Base-by-base conservation (phyloP, 2,329 filamentous ascomycete species). In the Pseudogymnoascus sp. region DNA sequence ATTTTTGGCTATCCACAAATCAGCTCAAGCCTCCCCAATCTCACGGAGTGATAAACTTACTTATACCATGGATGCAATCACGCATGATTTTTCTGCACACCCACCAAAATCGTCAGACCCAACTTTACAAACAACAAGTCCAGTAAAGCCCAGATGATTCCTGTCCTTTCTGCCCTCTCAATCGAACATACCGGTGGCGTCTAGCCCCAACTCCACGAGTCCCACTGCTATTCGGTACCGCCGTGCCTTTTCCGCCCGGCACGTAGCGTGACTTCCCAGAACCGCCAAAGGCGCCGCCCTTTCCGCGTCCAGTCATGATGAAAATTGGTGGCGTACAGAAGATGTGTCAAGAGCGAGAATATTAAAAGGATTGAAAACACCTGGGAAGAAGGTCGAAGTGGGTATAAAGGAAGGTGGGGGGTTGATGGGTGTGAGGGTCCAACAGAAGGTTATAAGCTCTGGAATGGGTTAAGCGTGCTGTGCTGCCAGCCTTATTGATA, bases 21-120 rank as follows among this genome's bases (percentile, higher is more conserved):
- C 62, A 66, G 67, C 61, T 47, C 58, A 66, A 61, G 60, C 2
- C 30, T 22, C 20, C 35, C 18, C 6, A 47, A 16, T 34, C 28
- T 12, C 25, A 60, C 25, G 25, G 25, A 28, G 11, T 22, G n/a
- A 22, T 4, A n/a, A 58, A 75, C 79, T 67, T 74, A 81, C 81
- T 83, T 16, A 84, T 76, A 0, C 79, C 81, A 0, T 67, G 60
- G 7, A 84, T 77, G 0, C 69, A 76, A 37, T 84, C 81, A 14
- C 72, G 75, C 0, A 76, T 32, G 0, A 82, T 69, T 62, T 82
- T 84, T 0, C 81, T 81, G 60, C 18, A 20, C 37, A 20, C n/a
- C 4, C 0, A n/a, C 12, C 41, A 28, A 28, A 43, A 22, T 14
- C 5, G 14, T 47, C 22, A 47, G 41, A 25, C 14, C 11, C 1